Percentiles rank a stretch among this genome's conserved stretches.
phyloP scores from a whole-genome alignment of 2,329 filamentous ascomycete species.

The Curvularia sp. region DNA sequence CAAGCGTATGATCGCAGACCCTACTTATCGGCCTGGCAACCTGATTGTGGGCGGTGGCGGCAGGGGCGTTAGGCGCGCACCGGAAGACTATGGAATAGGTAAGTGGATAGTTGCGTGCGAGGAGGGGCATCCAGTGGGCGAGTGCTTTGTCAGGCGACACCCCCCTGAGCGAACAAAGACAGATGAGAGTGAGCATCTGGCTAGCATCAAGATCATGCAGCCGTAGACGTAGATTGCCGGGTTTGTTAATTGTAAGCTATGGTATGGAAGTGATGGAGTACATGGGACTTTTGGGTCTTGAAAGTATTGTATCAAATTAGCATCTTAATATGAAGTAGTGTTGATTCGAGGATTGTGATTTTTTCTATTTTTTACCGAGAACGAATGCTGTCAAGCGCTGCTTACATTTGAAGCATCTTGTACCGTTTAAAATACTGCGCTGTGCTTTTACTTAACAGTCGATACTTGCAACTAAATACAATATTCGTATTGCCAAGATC shows the following conservation, averaged over 20 bases:
- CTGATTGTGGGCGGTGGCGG: slow-evolving; percentile 81
- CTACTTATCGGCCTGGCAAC: slow-evolving; percentile 76
- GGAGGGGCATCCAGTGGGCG: slow-evolving; percentile 71
- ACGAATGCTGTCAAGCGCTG: too few species aligned
- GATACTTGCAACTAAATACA: too few species aligned
- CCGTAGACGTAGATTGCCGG: background rate
- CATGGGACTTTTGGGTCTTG: too few species aligned
- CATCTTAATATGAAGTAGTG: background rate
- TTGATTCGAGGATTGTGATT: background rate
- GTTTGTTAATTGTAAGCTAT: background rate
- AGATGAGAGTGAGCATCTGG: slow-evolving; percentile 6
- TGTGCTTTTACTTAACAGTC: too few species aligned
- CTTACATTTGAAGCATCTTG: too few species aligned
- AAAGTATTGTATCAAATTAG: background rate
- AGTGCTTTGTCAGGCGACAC: slow-evolving; percentile 64
- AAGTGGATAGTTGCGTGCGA: slow-evolving; percentile 73
- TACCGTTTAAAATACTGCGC: too few species aligned
- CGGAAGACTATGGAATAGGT: slow-evolving; percentile 69
- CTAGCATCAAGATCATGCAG: background rate
- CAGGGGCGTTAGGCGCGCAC: slow-evolving; percentile 68
- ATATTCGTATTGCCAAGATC: too few species aligned
- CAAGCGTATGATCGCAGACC: slow-evolving; percentile 69
- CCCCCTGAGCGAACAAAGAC: slow-evolving; percentile 20
- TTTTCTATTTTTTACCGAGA: too few species aligned
- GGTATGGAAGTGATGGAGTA: background rate